phyloP scores from a whole-genome alignment of 192 early-diverging fungal genomes.

The Coemansia sp. region DNA sequence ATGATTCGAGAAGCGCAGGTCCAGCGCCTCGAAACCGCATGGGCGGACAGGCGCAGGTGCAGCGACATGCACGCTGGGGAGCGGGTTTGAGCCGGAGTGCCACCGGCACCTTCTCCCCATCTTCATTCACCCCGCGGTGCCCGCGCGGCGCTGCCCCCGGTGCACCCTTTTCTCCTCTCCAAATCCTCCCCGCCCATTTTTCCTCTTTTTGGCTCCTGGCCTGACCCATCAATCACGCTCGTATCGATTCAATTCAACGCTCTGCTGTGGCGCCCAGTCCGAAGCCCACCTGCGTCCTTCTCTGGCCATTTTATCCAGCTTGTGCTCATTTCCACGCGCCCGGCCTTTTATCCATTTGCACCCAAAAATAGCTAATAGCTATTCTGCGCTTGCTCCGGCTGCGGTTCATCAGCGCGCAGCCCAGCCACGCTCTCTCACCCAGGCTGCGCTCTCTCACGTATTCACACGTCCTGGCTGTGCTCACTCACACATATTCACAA shows the following conservation, averaged over 20 bases:
- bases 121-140: background rate
- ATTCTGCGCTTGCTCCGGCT: constrained; percentile 3
- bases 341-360: no score
- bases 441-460: no score
- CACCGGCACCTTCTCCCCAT: constrained; percentile 12
- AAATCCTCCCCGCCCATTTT: constrained; percentile 3
- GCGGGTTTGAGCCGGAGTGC: constrained; percentile 16
- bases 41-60: constrained; percentile 13
- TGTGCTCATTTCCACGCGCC: no score
- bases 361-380: background rate
- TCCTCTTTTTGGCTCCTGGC: background rate
- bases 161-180: constrained; percentile 2
- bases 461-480: no score
- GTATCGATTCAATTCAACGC: constrained; percentile 8
- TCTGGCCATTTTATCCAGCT: background rate
- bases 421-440: no score
- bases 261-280: constrained; percentile 5
- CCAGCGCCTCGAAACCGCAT: constrained; percentile 19
- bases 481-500: no score
- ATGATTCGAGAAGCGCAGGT: constrained; percentile 32
- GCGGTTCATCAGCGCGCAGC: constrained; percentile 1
- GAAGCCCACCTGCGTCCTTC: background rate
- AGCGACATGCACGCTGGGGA: constrained; percentile 7
- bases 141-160: background rate
- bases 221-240: constrained; percentile 13